Evolutionary conservation across 164 flowering plant species (phyloP).

Genomic region (Umbilicus rupestris): DNA sequence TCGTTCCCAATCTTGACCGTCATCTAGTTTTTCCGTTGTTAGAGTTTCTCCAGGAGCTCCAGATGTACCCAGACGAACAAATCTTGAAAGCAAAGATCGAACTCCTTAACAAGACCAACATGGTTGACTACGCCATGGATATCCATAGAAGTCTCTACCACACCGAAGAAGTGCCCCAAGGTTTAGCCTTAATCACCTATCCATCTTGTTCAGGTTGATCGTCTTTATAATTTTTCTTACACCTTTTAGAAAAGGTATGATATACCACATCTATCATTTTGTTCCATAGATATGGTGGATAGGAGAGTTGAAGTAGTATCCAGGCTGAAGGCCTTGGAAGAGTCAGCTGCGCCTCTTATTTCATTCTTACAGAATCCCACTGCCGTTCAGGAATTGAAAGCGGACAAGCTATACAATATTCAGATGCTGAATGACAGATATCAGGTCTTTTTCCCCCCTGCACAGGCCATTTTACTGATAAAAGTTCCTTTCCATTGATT

Average conservation of each 20-base stretch:
- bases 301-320: conserved; percentile 78
- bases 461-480: too few relatives aligned
- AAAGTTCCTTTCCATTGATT: too few relatives aligned
- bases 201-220: neutral
- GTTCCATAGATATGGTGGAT: conserved; percentile 67
- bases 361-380: conserved; percentile 60
- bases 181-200: conserved; percentile 14
- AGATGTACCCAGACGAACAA: conserved; percentile 55
- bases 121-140: conserved; percentile 99
- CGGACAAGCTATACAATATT: conserved; percentile 80
- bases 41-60: conserved; percentile 73
- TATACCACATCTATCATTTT: too few relatives aligned
- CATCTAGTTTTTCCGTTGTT: conserved; percentile 83
- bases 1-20: conserved; percentile 73
- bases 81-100: conserved; percentile 81
- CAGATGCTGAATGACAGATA: conserved; percentile 87
- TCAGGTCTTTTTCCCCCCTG: conserved; percentile 42
- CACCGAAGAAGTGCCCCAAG: conserved; percentile 91
- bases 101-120: conserved; percentile 82
- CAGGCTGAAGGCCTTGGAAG: conserved; percentile 75
- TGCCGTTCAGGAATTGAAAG: conserved; percentile 67
- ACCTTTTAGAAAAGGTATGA: too few relatives aligned
- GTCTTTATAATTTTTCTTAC: neutral
- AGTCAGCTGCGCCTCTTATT: conserved; percentile 66
- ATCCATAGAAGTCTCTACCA: conserved; percentile 81